A percentile compares a stretch with the other conserved stretches of the same genome.
Evolutionary conservation across 2,329 filamentous ascomycete genomes (phyloP).

Genomic region (Pseudopyrenochaeta lycopersici): DNA sequence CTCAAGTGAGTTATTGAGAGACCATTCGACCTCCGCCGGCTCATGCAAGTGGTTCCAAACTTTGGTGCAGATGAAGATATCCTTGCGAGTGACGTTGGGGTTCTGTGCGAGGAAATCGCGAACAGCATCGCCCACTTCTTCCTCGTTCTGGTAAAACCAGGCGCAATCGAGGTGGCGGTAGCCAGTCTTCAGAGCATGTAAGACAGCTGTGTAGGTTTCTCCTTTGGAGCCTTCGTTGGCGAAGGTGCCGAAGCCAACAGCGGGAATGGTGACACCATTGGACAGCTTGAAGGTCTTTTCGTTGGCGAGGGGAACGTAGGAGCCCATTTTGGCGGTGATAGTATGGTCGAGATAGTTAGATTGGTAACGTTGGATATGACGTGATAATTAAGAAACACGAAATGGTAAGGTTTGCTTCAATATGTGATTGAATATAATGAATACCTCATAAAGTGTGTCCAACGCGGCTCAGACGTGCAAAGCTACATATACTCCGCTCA

Average conservation of each 20-base stretch:
- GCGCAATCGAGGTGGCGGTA: constrained; percentile 75
- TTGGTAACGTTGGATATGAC: no score
- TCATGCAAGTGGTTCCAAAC: constrained; percentile 67
- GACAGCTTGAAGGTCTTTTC: constrained; percentile 60
- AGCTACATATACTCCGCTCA: constrained; percentile 20
- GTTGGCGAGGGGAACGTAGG: constrained; percentile 36
- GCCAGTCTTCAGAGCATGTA: constrained; percentile 65
- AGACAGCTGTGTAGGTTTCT: constrained; percentile 64
- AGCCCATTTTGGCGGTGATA: constrained; percentile 30
- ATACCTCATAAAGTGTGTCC: constrained; percentile 1
- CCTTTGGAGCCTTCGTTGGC: constrained; percentile 71
- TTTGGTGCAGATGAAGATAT: constrained; percentile 80
- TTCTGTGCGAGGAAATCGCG: constrained; percentile 64
- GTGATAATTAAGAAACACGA: neutral
- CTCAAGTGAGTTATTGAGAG: constrained; percentile 68
- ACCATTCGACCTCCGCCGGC: constrained; percentile 68
- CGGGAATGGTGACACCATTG: constrained; percentile 71
- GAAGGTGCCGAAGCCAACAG: constrained; percentile 78
- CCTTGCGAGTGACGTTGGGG: constrained; percentile 64
- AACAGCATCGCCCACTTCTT: constrained; percentile 73
- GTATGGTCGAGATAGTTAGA: no score
- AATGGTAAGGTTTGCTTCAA: no score
- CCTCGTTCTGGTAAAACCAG: constrained; percentile 76
- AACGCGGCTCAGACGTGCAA: constrained; percentile 11
- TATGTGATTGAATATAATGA: no score